Evolutionary conservation across 2,329 filamentous ascomycete genomes (phyloP).

Genomic region (Nigrospora oryzae): DNA sequence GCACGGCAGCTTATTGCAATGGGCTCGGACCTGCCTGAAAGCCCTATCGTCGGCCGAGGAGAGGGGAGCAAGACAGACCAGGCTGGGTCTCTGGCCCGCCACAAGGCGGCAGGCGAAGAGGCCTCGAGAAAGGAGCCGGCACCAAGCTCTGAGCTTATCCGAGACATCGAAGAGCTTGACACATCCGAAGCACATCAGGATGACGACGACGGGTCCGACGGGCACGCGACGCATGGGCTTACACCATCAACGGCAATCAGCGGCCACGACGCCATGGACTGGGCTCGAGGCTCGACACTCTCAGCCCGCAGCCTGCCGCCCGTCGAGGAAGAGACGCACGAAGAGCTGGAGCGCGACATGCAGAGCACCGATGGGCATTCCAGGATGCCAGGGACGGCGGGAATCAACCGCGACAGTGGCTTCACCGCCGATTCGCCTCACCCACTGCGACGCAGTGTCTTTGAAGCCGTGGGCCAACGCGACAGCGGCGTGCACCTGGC

Average conservation of each 20-base stretch:
- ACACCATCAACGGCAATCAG: not conserved
- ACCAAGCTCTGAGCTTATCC: constrained; percentile 13
- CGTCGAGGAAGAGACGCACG: constrained; percentile 41
- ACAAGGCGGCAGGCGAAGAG: no score
- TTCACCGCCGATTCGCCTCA: constrained; percentile 37
- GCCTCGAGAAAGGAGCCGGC: constrained; percentile 1
- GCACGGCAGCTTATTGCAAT: constrained; percentile 3
- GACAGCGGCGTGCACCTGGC: constrained; percentile 49
- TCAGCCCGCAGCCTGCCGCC: constrained; percentile 34
- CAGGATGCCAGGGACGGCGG: constrained; percentile 8
- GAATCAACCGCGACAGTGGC: constrained; percentile 40
- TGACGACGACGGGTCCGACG: not conserved
- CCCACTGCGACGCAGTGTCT: constrained; percentile 23
- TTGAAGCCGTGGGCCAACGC: constrained; percentile 28
- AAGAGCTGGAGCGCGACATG: constrained; percentile 29
- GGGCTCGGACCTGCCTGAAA: constrained; percentile 3
- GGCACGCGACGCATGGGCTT: not conserved
- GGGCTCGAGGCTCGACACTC: constrained; percentile 29
- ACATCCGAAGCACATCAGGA: constrained; percentile 13
- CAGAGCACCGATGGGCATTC: constrained; percentile 2
- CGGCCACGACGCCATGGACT: constrained; percentile 23
- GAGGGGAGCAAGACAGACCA: not conserved
- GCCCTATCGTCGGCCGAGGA: constrained; percentile 4
- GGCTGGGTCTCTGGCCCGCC: not conserved
- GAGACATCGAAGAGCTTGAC: constrained; percentile 16